Evolutionary conservation across 805 yeast genomes (phyloP).

Genomic region (Dipodascus albidus): DNA sequence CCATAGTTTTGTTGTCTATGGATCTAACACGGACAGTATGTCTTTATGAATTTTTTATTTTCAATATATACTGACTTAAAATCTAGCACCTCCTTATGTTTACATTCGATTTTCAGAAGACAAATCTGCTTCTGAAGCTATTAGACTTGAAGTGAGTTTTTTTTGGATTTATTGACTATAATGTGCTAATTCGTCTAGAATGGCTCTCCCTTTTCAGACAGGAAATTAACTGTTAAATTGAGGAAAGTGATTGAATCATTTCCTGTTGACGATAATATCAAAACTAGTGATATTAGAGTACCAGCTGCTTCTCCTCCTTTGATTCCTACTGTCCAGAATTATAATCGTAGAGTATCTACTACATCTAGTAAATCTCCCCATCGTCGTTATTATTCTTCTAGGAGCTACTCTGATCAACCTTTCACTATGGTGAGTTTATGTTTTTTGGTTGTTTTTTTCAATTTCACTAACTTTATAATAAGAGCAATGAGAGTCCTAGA

Average conservation of each 20-base stretch:
- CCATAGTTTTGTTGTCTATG: conserved; percentile 1
- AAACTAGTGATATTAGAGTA: background rate
- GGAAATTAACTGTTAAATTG: background rate
- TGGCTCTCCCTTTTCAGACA: conserved; percentile 1
- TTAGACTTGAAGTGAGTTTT: background rate
- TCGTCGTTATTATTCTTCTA: background rate
- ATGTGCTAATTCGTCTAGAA: background rate
- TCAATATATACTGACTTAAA: background rate
- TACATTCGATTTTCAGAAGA: conserved; percentile 1
- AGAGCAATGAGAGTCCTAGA: background rate
- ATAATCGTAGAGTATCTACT: background rate
- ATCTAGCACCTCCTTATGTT: background rate
- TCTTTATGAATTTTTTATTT: background rate
- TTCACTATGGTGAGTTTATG: background rate
- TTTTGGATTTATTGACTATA: background rate
- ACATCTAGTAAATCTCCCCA: background rate
- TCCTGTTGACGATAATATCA: conserved; percentile 1
- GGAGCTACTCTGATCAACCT: background rate
- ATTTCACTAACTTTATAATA: background rate
- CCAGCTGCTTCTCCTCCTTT: conserved; percentile 1
- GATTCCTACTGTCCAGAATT: background rate
- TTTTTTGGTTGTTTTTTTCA: background rate
- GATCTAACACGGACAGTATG: background rate
- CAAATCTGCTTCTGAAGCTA: background rate
- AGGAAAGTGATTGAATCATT: background rate